Percentiles rank a stretch among this genome's conserved stretches.
Conservation (phyloP, 140 eudicot genomes). For the Anethum foeniculum region DNA sequence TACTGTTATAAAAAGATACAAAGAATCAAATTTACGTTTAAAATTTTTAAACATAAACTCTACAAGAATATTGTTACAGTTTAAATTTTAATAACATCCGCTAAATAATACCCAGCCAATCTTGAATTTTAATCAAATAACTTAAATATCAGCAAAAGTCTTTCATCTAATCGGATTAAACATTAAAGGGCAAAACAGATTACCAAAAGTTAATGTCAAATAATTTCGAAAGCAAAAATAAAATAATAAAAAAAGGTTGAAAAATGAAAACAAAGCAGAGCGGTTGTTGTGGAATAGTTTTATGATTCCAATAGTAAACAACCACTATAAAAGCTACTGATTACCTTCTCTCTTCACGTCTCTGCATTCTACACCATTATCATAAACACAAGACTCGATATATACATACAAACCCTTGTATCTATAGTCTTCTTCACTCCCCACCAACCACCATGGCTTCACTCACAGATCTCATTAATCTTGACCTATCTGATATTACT, state of each 20-base stretch:
- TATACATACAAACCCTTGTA: neutral
- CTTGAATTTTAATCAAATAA: no score
- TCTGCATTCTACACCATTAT: neutral
- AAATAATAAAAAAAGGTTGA: neutral
- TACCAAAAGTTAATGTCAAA: no score
- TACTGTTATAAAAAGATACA: no score
- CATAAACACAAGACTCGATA: neutral
- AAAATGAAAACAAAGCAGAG: neutral
- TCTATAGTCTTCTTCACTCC: neutral
- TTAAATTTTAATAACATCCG: no score
- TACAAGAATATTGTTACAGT: no score
- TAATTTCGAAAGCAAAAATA: neutral
- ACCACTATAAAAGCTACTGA: slow-evolving; percentile 8
- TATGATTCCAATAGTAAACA: neutral
- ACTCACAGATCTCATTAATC: slow-evolving; percentile 52
- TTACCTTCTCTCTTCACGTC: neutral
- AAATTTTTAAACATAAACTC: no score
- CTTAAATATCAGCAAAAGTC: no score
- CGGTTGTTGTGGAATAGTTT: slow-evolving; percentile 6
- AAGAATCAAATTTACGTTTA: no score
- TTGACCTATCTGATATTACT: slow-evolving; percentile 44
- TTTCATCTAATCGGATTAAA: no score
- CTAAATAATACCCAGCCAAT: no score
- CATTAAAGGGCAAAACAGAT: no score
- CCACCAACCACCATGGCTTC: slow-evolving; percentile 22